phyloP scores from a whole-genome alignment of 2,329 filamentous ascomycete species.

The Diaporthe australafricana region DNA sequence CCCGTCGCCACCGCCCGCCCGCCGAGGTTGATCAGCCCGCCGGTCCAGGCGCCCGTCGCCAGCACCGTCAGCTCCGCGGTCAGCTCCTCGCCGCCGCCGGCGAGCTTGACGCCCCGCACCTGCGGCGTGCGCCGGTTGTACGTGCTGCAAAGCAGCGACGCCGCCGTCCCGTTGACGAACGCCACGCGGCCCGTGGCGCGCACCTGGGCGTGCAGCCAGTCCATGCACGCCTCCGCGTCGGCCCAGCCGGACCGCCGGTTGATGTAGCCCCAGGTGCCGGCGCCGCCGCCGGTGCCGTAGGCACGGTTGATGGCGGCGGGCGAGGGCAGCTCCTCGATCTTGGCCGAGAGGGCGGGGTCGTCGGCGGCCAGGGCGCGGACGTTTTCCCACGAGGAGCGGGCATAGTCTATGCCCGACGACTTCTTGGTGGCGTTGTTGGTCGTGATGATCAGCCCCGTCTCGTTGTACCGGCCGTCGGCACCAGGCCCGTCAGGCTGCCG shows the following conservation, averaged over 20 bases:
- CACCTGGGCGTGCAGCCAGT: conserved; percentile 68
- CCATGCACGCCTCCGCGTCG: conserved; percentile 78
- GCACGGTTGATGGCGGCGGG: conserved; percentile 56
- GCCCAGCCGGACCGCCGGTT: conserved; percentile 85
- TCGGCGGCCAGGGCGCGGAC: conserved; percentile 61
- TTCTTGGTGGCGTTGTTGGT: conserved; percentile 56
- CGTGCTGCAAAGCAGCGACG: conserved; percentile 53
- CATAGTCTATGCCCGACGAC: conserved; percentile 68
- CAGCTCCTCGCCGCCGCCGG: conserved; percentile 48
- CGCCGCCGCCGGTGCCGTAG: conserved; percentile 61
- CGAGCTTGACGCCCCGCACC: conserved; percentile 65
- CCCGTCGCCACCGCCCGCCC: conserved; percentile 84
- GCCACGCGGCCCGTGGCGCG: conserved; percentile 65
- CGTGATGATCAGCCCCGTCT: conserved; percentile 76
- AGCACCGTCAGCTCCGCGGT: conserved; percentile 77
- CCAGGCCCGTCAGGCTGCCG: conserved; percentile 69
- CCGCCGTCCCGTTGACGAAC: conserved; percentile 64
- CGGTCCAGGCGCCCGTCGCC: conserved; percentile 90
- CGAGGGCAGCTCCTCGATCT: conserved; percentile 59
- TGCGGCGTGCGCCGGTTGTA: conserved; percentile 42
- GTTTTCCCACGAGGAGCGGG: conserved; percentile 70
- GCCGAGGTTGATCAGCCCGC: conserved; percentile 79
- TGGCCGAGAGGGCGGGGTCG: conserved; percentile 49
- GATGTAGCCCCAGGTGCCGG: conserved; percentile 77
- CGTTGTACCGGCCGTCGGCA: conserved; percentile 74